Evolutionary conservation across 2,329 filamentous ascomycete genomes (phyloP), one percentile per base, ranked within the genome.

Genomic region (Fusarium phyllophilum): DNA sequence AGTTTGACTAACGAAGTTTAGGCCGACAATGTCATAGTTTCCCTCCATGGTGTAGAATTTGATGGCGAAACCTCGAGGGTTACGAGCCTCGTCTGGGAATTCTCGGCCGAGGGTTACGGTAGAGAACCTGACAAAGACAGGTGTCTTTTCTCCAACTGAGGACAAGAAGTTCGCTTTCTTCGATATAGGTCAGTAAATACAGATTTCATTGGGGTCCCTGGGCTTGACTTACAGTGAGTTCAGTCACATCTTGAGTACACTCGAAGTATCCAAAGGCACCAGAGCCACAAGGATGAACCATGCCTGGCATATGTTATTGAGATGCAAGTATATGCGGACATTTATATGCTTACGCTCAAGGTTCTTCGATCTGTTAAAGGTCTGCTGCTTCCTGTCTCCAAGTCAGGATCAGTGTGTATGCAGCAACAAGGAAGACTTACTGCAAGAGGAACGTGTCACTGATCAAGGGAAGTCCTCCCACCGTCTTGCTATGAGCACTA

Each of bases 351-450:
- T 26, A 45, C 52, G 39, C 12, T 68, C 65, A 3, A 68, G 31
- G 5, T 60, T 60, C 45, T 68, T 68, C 9, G 65, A 67, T 4
- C 62, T 54, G 24, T 67, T 68, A 17, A 68, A 67, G 8, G 39
- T 36, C 29, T 68, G 52, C 8, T 67, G 46, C n/a, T 68, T 68
- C 18, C 62, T 42, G 24, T 42, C n/a, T 24, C 10, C 7, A 26
- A 9, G 34, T 61, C 38, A 67, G 51, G 0, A 5, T 6, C 24
- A 26, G 17, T 22, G 24, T n/a, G 29, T 12, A 11, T 1, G 9
- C 6, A 15, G 1, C 10, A 20, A 11, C 17, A 24, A 24, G n/a
- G 2, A 9, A 18, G 14, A 52, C 45, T 52, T 66, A 59, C 64
- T 59, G 62, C 17, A 52, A 52, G 20, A 67, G 29, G 18, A 67